These are phyloP conservation scores for Spiromastix sp. DNA, from an alignment of 2,329 filamentous ascomycete species.

Conservation along the genomic window DNA sequence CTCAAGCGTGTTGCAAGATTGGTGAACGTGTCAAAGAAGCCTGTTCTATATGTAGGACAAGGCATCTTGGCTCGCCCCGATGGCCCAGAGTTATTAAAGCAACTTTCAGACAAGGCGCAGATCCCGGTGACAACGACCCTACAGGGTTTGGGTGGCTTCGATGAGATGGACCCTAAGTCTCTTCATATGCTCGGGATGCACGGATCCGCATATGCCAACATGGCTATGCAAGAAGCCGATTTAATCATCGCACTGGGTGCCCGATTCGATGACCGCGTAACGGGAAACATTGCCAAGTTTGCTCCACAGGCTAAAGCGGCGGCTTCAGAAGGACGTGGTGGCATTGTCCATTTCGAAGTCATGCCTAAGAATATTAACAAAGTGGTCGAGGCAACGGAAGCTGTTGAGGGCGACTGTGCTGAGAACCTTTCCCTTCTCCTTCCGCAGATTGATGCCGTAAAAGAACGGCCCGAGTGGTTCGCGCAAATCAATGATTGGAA, in stretches of 20 bases:
- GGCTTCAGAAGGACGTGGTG: constrained; percentile 73
- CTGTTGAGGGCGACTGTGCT: constrained; percentile 84
- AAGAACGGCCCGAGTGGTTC: constrained; percentile 76
- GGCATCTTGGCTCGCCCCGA: constrained; percentile 73
- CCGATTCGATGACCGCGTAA: constrained; percentile 95
- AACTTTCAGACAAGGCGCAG: constrained; percentile 78
- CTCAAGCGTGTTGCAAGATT: constrained; percentile 69
- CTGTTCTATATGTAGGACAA: constrained; percentile 88
- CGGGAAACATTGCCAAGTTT: constrained; percentile 69
- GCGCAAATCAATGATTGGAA: constrained; percentile 86
- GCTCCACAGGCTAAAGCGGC: constrained; percentile 80
- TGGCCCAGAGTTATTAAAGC: constrained; percentile 67
- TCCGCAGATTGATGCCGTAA: constrained; percentile 55
- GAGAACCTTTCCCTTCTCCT: constrained; percentile 66
- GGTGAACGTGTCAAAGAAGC: constrained; percentile 84
- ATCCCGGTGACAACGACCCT: constrained; percentile 96
- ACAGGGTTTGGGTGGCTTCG: constrained; percentile 82
- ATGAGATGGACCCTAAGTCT: constrained; percentile 87
- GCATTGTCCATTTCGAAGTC: constrained; percentile 96
- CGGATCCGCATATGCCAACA: constrained; percentile 92
- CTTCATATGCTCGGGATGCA: constrained; percentile 99
- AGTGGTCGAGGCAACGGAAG: constrained; percentile 91
- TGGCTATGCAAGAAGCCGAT: constrained; percentile 95
- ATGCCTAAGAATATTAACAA: constrained; percentile 99
- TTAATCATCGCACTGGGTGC: constrained; percentile 89